Evolutionary conservation across 2,329 filamentous ascomycete genomes (phyloP), one percentile per base, ranked within the genome.

Genomic region (Fusarium chlamydosporum): DNA sequence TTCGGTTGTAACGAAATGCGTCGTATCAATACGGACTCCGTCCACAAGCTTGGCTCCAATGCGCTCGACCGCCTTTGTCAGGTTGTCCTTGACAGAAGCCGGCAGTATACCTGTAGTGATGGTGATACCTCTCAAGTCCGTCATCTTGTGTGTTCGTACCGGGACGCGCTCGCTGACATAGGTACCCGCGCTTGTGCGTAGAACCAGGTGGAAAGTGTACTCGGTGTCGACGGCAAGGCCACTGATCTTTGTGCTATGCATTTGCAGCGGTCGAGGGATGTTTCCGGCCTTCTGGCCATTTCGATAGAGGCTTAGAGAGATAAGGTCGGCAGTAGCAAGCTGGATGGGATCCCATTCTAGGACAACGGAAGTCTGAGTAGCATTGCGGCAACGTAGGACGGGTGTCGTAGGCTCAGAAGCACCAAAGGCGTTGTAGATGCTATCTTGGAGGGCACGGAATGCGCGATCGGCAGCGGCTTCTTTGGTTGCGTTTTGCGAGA

Each of bases 111-210:
- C 96, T 1, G 94, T 91, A 4, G 95, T 97, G 73, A 99, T 92
- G 26, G 95, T 98, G 79, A 99, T 94, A 61, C 96, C 96, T 71
- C 92, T 94, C 52, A 99, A 85, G 79, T 99, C 94, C 38, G 95
- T 98, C 94, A 99, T 97, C 84, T 97, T 97, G 83, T 99, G 96
- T 45, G 96, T 99, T 76, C 91, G 89, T 61, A 97, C 94, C 6
- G 87, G 87, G 53, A 99, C 85, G 78, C 92, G 93, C 70, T 97
- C 92, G 77, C 92, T 96, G 65, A 87, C 87, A 75, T 90, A 94
- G 38, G 92, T 97, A 61, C 96, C 96, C 6, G 96, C 96, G 56
- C 89, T 94, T 8, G 96, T 99, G 75, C 93, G 89, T 76, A 99
- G 84, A 11, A 98, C 91, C 51, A 98, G 86, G 78, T 98, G 93